Conservation (phyloP, 257 asterid species). For the Mitragyna speciosa region DNA sequence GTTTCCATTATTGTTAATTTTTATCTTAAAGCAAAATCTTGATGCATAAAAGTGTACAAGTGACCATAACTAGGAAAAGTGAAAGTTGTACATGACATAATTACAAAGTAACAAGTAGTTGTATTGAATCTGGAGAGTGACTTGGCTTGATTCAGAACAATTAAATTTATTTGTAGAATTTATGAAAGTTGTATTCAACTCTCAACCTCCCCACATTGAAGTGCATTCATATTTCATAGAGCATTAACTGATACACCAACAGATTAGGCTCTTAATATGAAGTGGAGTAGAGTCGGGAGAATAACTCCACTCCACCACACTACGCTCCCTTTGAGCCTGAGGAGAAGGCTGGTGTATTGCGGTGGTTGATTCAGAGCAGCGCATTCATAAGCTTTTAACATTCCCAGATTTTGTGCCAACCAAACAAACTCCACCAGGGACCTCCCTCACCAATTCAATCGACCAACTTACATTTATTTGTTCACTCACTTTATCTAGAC, state of each 20-base stretch:
- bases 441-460: slow-evolving; percentile 19
- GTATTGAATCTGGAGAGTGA: not conserved
- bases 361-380: slow-evolving; percentile 9
- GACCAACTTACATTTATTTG: slow-evolving; percentile 10
- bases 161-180: not conserved
- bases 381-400: slow-evolving; percentile 22
- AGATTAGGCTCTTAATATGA: slow-evolving; percentile 30
- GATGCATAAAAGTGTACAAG: not conserved
- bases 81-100: not conserved
- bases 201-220: slow-evolving; percentile 34
- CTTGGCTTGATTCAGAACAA: not conserved
- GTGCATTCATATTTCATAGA: slow-evolving; percentile 19
- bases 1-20: too few species aligned
- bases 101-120: not conserved
- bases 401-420: slow-evolving; percentile 23
- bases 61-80: not conserved
- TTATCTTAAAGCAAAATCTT: not conserved
- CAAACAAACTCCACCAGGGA: slow-evolving; percentile 4
- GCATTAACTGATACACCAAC: slow-evolving; percentile 31
- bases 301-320: not conserved
- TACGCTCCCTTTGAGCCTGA: not conserved
- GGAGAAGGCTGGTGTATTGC: not conserved
- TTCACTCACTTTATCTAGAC: not conserved
- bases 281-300: not conserved
- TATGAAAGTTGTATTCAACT: slow-evolving; percentile 25